Base-by-base conservation (phyloP, 129 eudicot species). In the Centrapalus pauciflorus region DNA sequence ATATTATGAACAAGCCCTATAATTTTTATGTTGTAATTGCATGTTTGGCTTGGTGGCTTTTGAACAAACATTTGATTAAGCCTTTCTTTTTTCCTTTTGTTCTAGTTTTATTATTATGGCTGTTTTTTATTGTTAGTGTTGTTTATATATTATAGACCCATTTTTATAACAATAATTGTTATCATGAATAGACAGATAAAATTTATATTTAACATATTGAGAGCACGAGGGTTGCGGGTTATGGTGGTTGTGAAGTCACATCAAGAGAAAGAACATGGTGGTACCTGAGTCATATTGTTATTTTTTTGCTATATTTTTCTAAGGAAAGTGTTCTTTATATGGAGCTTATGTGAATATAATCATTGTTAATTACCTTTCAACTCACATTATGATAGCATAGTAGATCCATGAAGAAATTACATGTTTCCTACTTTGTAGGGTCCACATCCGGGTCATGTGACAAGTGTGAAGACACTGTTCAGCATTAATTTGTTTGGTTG, bases 181-280 rank as follows among this genome's bases (percentile, higher is more conserved):
- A 66, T 55, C 79, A 55, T 74, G 73, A 66, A 74, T 74, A 43
- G 79, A 74, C 67, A 55, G 43, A 21, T 43, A 23, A 65, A 66
- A 13, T 25, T 64, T 40, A 61, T 69, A 51, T 76, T 50, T 16
- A 62, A 76, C 76, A 43, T 55, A 55, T 55, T 33, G 30, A 24
- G 19, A 56, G 79, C 83, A 79, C 71, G 74, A 79, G 78, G 79
- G 61, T 73, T 55, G 79, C 69, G 66, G 78, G 79, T 73, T 48
- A 49, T 60, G 80, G 82, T 77, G 46, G 86, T 82, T 77, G 86
- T 54, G 69, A 51, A 69, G 82, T 77, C 82, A 69, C 64, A 62
- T 77, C 86, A 67, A 73, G 37, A 67, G 55, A 59, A 49, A 32
- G 70, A 68, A 69, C 73, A 69, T 63, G 69, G 69, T 70, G 77